phyloP scores from a whole-genome alignment of 176 grass and related monocot species.

The Saccharum officinarum region DNA sequence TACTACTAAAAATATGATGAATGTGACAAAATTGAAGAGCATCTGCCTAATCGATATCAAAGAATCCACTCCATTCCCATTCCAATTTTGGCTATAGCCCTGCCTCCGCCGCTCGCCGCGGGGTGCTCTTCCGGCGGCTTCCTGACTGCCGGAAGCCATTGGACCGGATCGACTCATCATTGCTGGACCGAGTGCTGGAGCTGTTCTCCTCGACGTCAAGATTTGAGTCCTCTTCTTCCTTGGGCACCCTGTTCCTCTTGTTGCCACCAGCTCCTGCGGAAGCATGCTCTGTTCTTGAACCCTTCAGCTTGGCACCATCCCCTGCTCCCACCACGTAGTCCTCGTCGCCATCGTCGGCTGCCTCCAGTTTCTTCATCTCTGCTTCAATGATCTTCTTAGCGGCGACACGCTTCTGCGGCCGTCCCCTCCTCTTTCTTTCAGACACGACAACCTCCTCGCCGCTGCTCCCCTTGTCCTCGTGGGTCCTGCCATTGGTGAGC shows the following conservation, averaged over 20 bases:
- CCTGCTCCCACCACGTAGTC: conserved; percentile 35
- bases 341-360: conserved; percentile 34
- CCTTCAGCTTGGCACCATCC: conserved; percentile 23
- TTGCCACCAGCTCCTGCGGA: conserved; percentile 31
- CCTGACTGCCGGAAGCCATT: conserved; percentile 57
- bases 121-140: conserved; percentile 70
- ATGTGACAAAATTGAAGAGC: conserved; percentile 51
- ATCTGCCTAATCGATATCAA: conserved; percentile 31
- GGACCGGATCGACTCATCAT: conserved; percentile 44
- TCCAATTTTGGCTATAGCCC: conserved; percentile 40
- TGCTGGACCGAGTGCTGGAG: conserved; percentile 49
- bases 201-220: conserved; percentile 49
- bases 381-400: conserved; percentile 41
- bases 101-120: conserved; percentile 60
- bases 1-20: background rate
- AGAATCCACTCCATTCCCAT: conserved; percentile 13
- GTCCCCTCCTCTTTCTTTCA: conserved; percentile 65
- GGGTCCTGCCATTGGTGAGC: conserved; percentile 31
- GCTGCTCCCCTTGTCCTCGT: conserved; percentile 57
- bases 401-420: conserved; percentile 56
- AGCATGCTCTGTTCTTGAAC: conserved; percentile 38
- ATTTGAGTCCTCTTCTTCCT: conserved; percentile 43
- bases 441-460: conserved; percentile 49
- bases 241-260: conserved; percentile 63
- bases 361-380: conserved; percentile 38